Conservation (phyloP, 169 alveolate species). For the Miamiensis avidus region DNA sequence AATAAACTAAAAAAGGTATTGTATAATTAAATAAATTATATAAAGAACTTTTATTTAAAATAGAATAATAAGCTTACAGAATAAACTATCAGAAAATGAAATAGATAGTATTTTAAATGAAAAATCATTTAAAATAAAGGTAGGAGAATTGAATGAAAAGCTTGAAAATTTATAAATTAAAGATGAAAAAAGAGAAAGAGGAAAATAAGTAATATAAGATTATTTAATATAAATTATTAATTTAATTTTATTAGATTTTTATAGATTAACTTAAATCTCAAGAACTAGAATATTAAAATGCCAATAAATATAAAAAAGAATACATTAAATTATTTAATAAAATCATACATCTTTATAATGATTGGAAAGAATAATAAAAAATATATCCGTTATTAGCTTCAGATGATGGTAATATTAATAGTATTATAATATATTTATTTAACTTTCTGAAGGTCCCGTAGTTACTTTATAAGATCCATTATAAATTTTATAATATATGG, state of each 20-base stretch:
- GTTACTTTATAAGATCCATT: slow-evolving; percentile 36
- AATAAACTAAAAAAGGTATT: no score
- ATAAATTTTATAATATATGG: slow-evolving; percentile 35
- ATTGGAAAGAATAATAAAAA: slow-evolving; percentile 29
- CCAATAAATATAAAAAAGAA: slow-evolving; percentile 27
- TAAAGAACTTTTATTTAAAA: slow-evolving; percentile 12
- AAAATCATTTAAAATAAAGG: slow-evolving; percentile 2
- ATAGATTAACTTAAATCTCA: slow-evolving; percentile 7
- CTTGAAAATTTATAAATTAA: background rate
- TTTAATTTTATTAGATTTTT: no score
- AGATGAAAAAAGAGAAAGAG: slow-evolving; percentile 10
- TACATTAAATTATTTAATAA: slow-evolving; percentile 28
- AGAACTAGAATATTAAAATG: slow-evolving; percentile 32
- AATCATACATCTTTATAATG: slow-evolving; percentile 25
- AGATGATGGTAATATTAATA: no score
- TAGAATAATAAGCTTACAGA: slow-evolving; percentile 7
- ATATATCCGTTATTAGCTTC: background rate
- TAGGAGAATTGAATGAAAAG: background rate
- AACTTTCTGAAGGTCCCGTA: slow-evolving; percentile 40
- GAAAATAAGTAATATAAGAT: no score
- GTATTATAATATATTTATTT: background rate
- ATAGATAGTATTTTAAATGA: background rate
- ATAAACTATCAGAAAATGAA: slow-evolving; percentile 14
- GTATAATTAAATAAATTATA: no score
- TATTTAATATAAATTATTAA: no score